A percentile compares a stretch with the other conserved stretches of the same genome.
phyloP scores from a whole-genome alignment of 1,139 yeast species.

The Geotrichum siamense region DNA sequence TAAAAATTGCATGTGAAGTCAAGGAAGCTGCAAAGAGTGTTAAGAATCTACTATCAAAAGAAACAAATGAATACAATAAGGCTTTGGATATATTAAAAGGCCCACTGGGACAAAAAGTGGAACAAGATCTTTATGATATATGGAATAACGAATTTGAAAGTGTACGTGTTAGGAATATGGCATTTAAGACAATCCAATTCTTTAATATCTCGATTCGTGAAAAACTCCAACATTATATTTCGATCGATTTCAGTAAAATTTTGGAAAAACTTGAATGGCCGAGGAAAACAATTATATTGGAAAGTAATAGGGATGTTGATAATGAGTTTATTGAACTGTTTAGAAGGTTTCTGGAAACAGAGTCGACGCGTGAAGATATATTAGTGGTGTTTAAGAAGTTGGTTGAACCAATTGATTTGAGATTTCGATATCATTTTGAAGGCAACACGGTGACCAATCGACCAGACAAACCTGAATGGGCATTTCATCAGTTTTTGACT shows the following conservation, averaged over 20 bases:
- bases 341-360: slow-evolving; percentile 7
- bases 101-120: slow-evolving; percentile 1
- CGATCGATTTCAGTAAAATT: slow-evolving; percentile 1
- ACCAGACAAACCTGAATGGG: slow-evolving; percentile 74
- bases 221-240: slow-evolving; percentile 7
- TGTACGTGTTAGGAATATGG: slow-evolving; percentile 3
- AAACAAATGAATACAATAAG: slow-evolving; percentile 3
- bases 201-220: slow-evolving; percentile 4
- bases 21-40: slow-evolving; percentile 7
- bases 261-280: slow-evolving; percentile 15
- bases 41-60: neutral
- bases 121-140: slow-evolving; percentile 1
- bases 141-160: neutral
- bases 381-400: slow-evolving; percentile 56
- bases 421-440: slow-evolving; percentile 73
- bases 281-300: slow-evolving; percentile 4
- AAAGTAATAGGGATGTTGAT: slow-evolving; percentile 1
- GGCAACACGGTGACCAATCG: slow-evolving; percentile 54
- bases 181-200: slow-evolving; percentile 9
- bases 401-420: slow-evolving; percentile 48
- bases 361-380: slow-evolving; percentile 35
- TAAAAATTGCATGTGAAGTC: slow-evolving; percentile 6
- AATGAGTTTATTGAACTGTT: slow-evolving; percentile 2
- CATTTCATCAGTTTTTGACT: slow-evolving; percentile 49
- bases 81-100: slow-evolving; percentile 4